Base-by-base conservation (phyloP, 2,329 filamentous ascomycete genomes). In the Zopfia rhizophila region DNA sequence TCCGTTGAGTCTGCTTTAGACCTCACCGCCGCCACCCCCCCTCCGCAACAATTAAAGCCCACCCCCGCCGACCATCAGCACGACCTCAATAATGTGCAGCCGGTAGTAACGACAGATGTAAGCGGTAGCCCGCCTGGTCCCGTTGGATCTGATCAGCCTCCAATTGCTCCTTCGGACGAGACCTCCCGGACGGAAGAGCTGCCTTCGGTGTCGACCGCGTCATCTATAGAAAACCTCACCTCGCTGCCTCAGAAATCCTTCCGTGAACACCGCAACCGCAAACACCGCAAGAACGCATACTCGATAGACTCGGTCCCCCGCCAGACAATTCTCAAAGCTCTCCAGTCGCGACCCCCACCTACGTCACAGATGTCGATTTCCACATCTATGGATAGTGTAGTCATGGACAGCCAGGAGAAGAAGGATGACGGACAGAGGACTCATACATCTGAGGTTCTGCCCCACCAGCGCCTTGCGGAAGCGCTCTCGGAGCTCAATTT, bases 281-380 rank as follows among this genome's bases (percentile, higher is more conserved):
- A 68, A 54, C 70, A 73, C 45, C 69, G 60, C 55, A 72, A 70
- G 53, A 68, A 68, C 61, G 68, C 71, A n/a, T 65, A 56, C 35
- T 87, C 86, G 8, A 79, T 83, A 66, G 87, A 90, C 61, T 79
- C 80, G 35, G 78, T 92, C 56, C 89, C 90, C 10, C 85, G 85
- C 53, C 90, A 93, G 73, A 93, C 90, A 44, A 85, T 91, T 63
- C 84, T 92, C 77, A 92, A 94, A 75, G 89, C 89, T 5, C 75
- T 93, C 56, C 88, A 88, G 44, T 91, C 89, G 17, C 72, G 76
- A 25, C 70, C 76, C 13, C 74, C 75, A 11, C 78, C 83, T 30
- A 76, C 80, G 45, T 81, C 81, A 63, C 82, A 78, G 58, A 59
- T 84, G 63, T 82, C 86, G 40, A 81, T 87, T 66, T 78, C 84